These are phyloP conservation scores for Chionographis japonica DNA, from an alignment of 106 monocot genomes.

Conservation along the genomic window DNA sequence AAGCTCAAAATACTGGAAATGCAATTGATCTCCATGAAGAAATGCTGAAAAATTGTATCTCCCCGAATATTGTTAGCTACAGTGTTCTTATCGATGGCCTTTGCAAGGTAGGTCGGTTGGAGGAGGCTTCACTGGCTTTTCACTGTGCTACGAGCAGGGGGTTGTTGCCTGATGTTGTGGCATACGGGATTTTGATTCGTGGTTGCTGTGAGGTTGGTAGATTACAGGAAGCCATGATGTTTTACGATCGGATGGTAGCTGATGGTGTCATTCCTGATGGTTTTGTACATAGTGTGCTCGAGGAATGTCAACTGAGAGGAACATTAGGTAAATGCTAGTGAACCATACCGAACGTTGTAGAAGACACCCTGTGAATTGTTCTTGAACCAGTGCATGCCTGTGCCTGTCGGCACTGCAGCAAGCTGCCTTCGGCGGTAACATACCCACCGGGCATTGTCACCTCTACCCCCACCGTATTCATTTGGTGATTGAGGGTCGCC, in stretches of 20 bases:
- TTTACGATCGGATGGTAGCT: conserved; percentile 48
- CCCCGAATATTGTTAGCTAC: conserved; percentile 51
- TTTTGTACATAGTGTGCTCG: conserved; percentile 12
- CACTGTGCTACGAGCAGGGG: conserved; percentile 32
- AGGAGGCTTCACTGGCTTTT: conserved; percentile 39
- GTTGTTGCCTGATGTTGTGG: conserved; percentile 59
- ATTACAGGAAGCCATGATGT: conserved; percentile 32
- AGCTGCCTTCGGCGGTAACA: too few relatives aligned
- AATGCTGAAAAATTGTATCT: conserved; percentile 35
- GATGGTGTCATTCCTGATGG: conserved; percentile 41
- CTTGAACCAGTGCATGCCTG: too few relatives aligned
- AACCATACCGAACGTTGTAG: too few relatives aligned
- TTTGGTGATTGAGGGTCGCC: too few relatives aligned
- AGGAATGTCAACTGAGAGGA: conserved; percentile 7
- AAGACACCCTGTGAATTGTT: too few relatives aligned
- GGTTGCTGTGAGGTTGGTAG: conserved; percentile 34
- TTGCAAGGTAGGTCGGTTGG: conserved; percentile 42
- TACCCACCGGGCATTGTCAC: too few relatives aligned
- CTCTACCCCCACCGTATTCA: too few relatives aligned
- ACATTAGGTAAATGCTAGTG: too few relatives aligned
- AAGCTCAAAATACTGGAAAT: conserved; percentile 27
- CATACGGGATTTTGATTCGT: conserved; percentile 53
- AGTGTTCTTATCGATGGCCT: conserved; percentile 51
- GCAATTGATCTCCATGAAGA: conserved; percentile 51
- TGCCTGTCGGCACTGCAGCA: too few relatives aligned